Conservation (phyloP, 2,329 filamentous ascomycete genomes). For the Colletotrichum zoysiae region DNA sequence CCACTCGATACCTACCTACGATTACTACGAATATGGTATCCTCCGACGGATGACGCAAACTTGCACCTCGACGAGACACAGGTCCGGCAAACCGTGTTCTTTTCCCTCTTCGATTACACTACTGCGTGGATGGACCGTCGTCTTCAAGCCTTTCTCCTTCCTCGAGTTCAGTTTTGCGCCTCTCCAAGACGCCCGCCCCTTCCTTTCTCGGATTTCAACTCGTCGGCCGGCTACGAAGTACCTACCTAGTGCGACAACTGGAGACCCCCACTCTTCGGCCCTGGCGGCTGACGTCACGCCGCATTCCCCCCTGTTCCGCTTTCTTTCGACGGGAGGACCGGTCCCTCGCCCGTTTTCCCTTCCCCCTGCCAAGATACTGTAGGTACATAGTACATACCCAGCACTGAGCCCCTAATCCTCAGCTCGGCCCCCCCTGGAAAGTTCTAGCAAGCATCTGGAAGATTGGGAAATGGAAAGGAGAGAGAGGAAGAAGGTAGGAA, state of each 20-base stretch:
- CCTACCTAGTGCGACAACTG: neutral
- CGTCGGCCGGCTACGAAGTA: neutral
- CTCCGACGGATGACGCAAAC: neutral
- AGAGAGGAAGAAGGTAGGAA: neutral
- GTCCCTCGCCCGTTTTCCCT: conserved; percentile 26
- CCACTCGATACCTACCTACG: no score
- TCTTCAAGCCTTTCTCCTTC: neutral
- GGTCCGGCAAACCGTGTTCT: no score
- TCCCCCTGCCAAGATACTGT: conserved; percentile 37
- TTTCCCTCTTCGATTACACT: no score
- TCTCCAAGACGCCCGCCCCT: neutral
- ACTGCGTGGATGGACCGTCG: no score
- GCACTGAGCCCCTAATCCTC: conserved; percentile 33
- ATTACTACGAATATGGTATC: no score
- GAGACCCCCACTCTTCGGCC: conserved; percentile 31
- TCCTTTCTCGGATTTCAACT: neutral
- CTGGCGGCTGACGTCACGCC: conserved; percentile 30
- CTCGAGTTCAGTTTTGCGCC: no score
- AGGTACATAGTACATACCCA: no score
- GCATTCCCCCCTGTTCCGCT: conserved; percentile 23
- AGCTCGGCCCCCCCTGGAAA: conserved; percentile 24
- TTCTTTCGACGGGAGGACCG: conserved; percentile 28
- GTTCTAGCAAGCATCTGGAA: conserved; percentile 1
- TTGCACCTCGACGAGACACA: no score
- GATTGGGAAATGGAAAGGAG: no score